phyloP scores from a whole-genome alignment of 2,329 filamentous ascomycete species.

The Botrytis pseudocinerea region DNA sequence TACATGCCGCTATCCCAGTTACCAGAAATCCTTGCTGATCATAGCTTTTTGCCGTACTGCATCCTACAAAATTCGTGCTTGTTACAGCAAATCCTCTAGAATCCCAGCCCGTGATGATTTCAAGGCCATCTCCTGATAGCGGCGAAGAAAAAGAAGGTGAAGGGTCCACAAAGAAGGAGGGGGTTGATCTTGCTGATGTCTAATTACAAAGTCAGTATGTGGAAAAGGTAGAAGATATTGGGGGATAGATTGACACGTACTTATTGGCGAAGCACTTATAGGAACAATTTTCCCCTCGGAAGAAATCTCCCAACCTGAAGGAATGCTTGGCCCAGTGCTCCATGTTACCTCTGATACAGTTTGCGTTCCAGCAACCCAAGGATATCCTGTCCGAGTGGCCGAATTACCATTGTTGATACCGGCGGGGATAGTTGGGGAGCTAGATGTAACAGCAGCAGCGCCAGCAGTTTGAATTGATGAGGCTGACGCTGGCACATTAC shows the following conservation, averaged over 20 bases:
- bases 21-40: slow-evolving; percentile 49
- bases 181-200: slow-evolving; percentile 52
- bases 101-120: slow-evolving; percentile 49
- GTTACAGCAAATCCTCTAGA: slow-evolving; percentile 52
- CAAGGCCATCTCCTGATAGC: slow-evolving; percentile 35
- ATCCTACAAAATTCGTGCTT: slow-evolving; percentile 44
- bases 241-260: slow-evolving; percentile 49
- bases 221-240: slow-evolving; percentile 18
- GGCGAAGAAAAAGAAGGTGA: slow-evolving; percentile 50
- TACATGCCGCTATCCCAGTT: slow-evolving; percentile 30
- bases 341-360: slow-evolving; percentile 49
- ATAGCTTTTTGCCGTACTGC: slow-evolving; percentile 45
- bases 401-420: slow-evolving; percentile 62
- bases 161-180: slow-evolving; percentile 50
- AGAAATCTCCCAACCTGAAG: slow-evolving; percentile 79
- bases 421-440: slow-evolving; percentile 66
- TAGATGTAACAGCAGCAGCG: slow-evolving; percentile 61
- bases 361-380: slow-evolving; percentile 62
- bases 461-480: slow-evolving; percentile 53
- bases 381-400: slow-evolving; percentile 61
- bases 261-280: slow-evolving; percentile 65
- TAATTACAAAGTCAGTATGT: slow-evolving; percentile 36
- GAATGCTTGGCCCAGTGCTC: slow-evolving; percentile 55
- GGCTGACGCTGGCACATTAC: slow-evolving; percentile 50
- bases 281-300: slow-evolving; percentile 77